A percentile compares a stretch with the other conserved stretches of the same genome.
Evolutionary conservation across 306 rosid species (phyloP).

Genomic region (Cucumis melo): DNA sequence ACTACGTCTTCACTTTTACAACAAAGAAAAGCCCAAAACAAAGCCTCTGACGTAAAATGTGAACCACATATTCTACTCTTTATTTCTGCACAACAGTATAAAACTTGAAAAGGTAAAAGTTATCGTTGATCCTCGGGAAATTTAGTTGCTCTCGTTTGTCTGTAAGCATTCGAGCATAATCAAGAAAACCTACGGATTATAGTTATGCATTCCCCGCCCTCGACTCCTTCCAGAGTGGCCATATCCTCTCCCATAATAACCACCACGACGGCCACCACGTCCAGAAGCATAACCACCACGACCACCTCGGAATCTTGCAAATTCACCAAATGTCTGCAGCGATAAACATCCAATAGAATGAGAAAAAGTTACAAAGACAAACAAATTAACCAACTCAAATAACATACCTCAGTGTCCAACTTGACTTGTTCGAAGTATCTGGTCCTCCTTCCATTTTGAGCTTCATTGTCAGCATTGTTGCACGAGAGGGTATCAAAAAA

Average conservation of each 20-base stretch:
- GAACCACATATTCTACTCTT: slow-evolving; percentile 14
- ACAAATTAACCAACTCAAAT: not conserved
- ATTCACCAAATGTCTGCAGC: slow-evolving; percentile 82
- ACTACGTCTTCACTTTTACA: not conserved
- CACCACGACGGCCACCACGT: slow-evolving; percentile 70
- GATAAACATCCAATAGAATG: slow-evolving; percentile 15
- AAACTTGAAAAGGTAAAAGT: not conserved
- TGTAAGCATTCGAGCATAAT: slow-evolving; percentile 6
- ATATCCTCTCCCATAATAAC: slow-evolving; percentile 64
- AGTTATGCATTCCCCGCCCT: slow-evolving; percentile 42
- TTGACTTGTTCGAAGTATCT: slow-evolving; percentile 75
- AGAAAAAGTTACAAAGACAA: not conserved
- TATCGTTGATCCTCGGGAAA: slow-evolving; percentile 10
- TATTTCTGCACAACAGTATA: slow-evolving; percentile 22
- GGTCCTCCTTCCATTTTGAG: slow-evolving; percentile 71
- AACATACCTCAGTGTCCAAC: slow-evolving; percentile 70
- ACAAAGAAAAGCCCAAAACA: slow-evolving; percentile 8
- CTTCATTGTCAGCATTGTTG: slow-evolving; percentile 24
- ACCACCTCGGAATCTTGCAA: slow-evolving; percentile 66
- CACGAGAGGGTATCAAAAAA: slow-evolving; percentile 74
- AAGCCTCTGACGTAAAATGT: slow-evolving; percentile 4
- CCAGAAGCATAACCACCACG: slow-evolving; percentile 62
- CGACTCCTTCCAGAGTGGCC: slow-evolving; percentile 63
- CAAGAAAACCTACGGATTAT: slow-evolving; percentile 17
- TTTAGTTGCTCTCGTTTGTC: slow-evolving; percentile 7